These are phyloP conservation scores for Cynara cardunculus DNA, from an alignment of 129 eudicot genomes.

Conservation along the genomic window DNA sequence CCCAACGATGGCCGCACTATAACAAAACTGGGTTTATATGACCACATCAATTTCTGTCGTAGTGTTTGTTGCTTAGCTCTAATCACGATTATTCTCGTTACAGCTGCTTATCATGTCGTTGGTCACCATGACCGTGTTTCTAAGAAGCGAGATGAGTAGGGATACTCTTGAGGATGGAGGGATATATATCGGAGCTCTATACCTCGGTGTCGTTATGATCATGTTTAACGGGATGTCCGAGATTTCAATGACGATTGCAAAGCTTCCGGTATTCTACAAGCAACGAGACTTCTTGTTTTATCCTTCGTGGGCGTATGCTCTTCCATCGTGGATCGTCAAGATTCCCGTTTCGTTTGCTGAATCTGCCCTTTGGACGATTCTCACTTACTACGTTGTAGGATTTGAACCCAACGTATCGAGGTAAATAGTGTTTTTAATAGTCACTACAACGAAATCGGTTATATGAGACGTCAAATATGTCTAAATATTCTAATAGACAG, in stretches of 20 bases:
- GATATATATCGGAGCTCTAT: conserved; percentile 47
- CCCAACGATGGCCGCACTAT: too few relatives aligned
- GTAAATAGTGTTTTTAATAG: conserved; percentile 27
- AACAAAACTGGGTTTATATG: too few relatives aligned
- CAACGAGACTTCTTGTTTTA: conserved; percentile 74
- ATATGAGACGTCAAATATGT: neutral
- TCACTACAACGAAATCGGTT: neutral
- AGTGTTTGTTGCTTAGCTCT: conserved; percentile 12
- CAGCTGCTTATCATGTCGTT: conserved; percentile 52
- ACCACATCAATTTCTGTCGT: neutral
- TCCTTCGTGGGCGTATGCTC: conserved; percentile 74
- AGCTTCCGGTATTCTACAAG: conserved; percentile 84
- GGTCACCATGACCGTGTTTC: conserved; percentile 54
- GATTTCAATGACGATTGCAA: conserved; percentile 55
- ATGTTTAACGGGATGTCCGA: conserved; percentile 77
- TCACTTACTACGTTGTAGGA: conserved; percentile 70
- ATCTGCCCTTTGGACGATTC: conserved; percentile 46
- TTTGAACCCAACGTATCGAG: conserved; percentile 69
- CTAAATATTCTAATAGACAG: neutral
- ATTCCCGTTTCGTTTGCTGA: conserved; percentile 69
- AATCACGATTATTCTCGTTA: conserved; percentile 9
- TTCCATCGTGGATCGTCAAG: conserved; percentile 69
- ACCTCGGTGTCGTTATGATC: conserved; percentile 30
- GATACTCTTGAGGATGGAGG: conserved; percentile 38
- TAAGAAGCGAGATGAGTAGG: conserved; percentile 58